These are phyloP conservation scores for Babesia gibsoni DNA, from an alignment of 169 alveolate genomes.

Conservation along the genomic window DNA sequence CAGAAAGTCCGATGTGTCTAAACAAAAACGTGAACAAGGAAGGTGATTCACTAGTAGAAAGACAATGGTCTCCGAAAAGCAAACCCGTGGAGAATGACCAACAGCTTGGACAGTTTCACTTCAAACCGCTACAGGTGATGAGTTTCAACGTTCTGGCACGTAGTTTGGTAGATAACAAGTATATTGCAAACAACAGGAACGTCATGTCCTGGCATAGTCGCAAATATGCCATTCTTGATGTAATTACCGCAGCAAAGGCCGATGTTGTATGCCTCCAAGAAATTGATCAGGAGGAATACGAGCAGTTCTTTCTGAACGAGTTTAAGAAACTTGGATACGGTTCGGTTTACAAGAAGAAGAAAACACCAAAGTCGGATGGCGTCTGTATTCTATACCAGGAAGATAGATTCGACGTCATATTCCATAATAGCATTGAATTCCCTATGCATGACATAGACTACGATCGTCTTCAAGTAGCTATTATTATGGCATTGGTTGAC, in stretches of 20 bases:
- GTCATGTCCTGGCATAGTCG: slow-evolving; percentile 74
- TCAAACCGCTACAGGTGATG: slow-evolving; percentile 37
- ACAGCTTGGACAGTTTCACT: neutral
- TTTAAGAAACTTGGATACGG: slow-evolving; percentile 60
- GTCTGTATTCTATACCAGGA: slow-evolving; percentile 65
- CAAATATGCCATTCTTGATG: slow-evolving; percentile 61
- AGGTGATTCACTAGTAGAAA: neutral
- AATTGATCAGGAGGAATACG: slow-evolving; percentile 65
- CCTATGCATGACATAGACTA: slow-evolving; percentile 37
- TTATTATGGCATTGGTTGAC: slow-evolving; percentile 67
- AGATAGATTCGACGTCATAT: slow-evolving; percentile 65
- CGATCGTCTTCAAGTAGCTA: slow-evolving; percentile 72
- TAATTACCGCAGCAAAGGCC: slow-evolving; percentile 40
- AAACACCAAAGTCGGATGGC: slow-evolving; percentile 70
- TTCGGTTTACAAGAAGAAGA: slow-evolving; percentile 68
- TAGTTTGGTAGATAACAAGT: slow-evolving; percentile 76
- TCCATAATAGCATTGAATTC: slow-evolving; percentile 60
- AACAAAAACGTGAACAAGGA: too few relatives aligned
- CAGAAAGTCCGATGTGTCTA: neutral
- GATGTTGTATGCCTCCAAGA: slow-evolving; percentile 76
- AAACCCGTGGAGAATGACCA: neutral
- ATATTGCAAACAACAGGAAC: slow-evolving; percentile 59
- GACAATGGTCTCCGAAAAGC: neutral
- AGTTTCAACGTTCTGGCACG: slow-evolving; percentile 73
- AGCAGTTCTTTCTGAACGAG: slow-evolving; percentile 54